Evolutionary conservation across 768 basidiomycete species (phyloP), one percentile per base, ranked within the genome.

Genomic region (Calocybe indica): DNA sequence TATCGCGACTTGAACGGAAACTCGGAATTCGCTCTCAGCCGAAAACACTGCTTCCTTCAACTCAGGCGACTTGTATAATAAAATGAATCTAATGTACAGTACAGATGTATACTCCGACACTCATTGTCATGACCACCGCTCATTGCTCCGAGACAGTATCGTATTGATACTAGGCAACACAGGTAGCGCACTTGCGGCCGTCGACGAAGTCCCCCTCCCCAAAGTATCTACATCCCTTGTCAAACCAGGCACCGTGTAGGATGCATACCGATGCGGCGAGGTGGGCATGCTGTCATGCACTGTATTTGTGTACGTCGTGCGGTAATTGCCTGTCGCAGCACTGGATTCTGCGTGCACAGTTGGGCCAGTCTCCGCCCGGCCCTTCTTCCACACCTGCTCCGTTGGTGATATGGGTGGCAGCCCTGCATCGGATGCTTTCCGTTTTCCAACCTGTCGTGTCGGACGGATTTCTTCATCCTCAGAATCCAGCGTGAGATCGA

Each of bases 401-500:
- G 82, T 76, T 6, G 78, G 76, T 11, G 82, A 78, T 1, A 61
- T 62, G 53, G 40, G 47, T 14, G 56, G 54, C 40, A 73, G 55
- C 9, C 76, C 81, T 7, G 70, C 64, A 8, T 79, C 78, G 5
- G 70, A 63, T 7, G 78, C 77, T 57, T 83, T 86, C 55, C 86
- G 78, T 57, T 85, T 86, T 54, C 69, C 76, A 7, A 61, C 46
- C 50, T 66, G 62, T n/a, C 58, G 65, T 8, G 64, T 51, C 41
- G 59, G 63, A 8, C 64, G 58, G 45, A 60, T 56, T 29, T 73
- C 77, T 14, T 92, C 91, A 9, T 88, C 86, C 48, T 89, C 86
- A 15, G 81, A 80, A 57, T 90, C 88, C 51, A 83, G 68, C 3
- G 92, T 93, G 49, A 95, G 68, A 61, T 95, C 92, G 53, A 94